Conservation (phyloP, 2,329 filamentous ascomycete genomes). For the Verticillium isaacii region DNA sequence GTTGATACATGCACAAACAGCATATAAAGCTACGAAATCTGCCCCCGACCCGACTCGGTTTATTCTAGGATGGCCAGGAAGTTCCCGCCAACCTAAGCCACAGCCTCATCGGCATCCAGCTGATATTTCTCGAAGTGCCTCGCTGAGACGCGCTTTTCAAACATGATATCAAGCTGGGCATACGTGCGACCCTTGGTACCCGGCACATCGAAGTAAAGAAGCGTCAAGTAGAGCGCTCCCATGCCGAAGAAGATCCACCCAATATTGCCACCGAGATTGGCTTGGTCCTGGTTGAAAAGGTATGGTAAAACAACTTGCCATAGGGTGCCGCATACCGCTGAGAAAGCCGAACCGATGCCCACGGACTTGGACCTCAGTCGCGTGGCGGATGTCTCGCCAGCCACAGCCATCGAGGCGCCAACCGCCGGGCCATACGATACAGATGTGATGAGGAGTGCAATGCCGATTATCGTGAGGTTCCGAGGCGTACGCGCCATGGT, state of each 20-base stretch:
- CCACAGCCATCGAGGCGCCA: constrained; percentile 12
- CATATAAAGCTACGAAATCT: not conserved
- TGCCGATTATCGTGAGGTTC: constrained; percentile 14
- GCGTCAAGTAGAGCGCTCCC: constrained; percentile 17
- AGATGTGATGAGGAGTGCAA: constrained; percentile 14
- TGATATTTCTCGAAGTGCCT: constrained; percentile 5
- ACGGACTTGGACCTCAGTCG: constrained; percentile 10
- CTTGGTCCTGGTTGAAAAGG: constrained; percentile 22
- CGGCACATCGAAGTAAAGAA: constrained; percentile 22
- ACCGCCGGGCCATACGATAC: constrained; percentile 15
- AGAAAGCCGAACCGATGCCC: constrained; percentile 8
- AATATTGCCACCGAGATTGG: constrained; percentile 33
- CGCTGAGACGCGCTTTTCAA: constrained; percentile 9
- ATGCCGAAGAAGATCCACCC: constrained; percentile 33
- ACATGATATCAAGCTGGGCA: constrained; percentile 25
- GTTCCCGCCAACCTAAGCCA: not conserved
- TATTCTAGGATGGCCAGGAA: too few relatives aligned
- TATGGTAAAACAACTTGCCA: constrained; percentile 19
- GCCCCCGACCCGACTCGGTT: not conserved
- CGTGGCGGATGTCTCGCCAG: constrained; percentile 9
- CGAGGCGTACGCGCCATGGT: constrained; percentile 9
- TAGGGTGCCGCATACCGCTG: constrained; percentile 8
- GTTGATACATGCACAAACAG: not conserved
- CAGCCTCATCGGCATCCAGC: not conserved
- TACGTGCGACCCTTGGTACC: constrained; percentile 22